Conservation (phyloP, 495 filamentous ascomycete species). For the Penicillium flavigenum region DNA sequence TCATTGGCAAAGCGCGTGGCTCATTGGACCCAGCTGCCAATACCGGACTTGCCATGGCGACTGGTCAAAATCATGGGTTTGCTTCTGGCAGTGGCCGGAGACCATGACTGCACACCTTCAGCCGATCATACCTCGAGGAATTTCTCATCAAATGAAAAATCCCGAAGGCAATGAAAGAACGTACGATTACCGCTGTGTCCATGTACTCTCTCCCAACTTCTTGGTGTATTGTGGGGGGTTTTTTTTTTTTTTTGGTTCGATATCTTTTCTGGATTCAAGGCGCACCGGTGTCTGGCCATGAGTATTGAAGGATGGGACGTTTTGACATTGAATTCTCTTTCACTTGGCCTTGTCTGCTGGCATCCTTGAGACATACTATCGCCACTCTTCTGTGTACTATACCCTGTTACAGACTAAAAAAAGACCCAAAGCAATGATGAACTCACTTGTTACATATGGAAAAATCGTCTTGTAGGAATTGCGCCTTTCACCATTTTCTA, state of each 20-base stretch:
- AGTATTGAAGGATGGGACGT: background rate
- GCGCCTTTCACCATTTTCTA: too few relatives aligned
- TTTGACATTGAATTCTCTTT: background rate
- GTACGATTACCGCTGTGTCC: background rate
- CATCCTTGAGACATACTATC: constrained; percentile 3
- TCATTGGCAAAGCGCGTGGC: constrained; percentile 63
- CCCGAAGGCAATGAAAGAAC: background rate
- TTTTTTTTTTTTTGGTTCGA: background rate
- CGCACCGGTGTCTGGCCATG: background rate
- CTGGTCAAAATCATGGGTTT: constrained; percentile 21
- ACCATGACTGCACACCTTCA: background rate
- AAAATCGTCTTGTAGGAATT: background rate
- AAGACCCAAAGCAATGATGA: background rate
- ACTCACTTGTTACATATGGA: background rate
- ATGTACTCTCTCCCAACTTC: background rate
- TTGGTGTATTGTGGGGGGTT: background rate
- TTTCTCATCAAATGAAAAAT: background rate
- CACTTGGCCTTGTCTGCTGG: background rate
- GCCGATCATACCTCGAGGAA: background rate
- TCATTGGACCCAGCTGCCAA: constrained; percentile 44
- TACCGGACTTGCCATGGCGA: constrained; percentile 35
- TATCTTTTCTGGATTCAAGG: background rate
- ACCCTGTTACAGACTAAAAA: background rate
- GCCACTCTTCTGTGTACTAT: constrained; percentile 20
- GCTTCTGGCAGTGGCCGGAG: constrained; percentile 1